phyloP scores from a whole-genome alignment of 2,329 filamentous ascomycete genomes.

The Hypoxylon sp. region DNA sequence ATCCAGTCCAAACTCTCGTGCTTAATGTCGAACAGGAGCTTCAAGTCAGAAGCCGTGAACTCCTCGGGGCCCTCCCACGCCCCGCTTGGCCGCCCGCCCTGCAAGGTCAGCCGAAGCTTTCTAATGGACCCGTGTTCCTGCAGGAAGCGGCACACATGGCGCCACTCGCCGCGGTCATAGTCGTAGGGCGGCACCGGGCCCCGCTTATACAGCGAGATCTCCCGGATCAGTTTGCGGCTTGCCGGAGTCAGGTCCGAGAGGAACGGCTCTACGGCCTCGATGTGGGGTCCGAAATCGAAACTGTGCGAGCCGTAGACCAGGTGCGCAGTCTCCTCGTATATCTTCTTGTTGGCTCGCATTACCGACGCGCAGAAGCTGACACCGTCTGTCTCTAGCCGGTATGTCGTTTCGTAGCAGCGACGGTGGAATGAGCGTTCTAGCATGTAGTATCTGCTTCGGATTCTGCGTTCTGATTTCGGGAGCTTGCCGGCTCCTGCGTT shows the following conservation, averaged over 20 bases:
- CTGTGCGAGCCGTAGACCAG: constrained; percentile 68
- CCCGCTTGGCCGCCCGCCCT: constrained; percentile 63
- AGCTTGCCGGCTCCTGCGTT: constrained; percentile 50
- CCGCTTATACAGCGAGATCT: constrained; percentile 68
- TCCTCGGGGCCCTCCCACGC: constrained; percentile 64
- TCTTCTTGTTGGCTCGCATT: constrained; percentile 60
- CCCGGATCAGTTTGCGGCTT: constrained; percentile 62
- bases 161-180: constrained; percentile 69
- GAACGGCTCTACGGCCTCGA: constrained; percentile 73
- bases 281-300: constrained; percentile 71
- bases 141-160: constrained; percentile 64
- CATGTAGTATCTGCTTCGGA: constrained; percentile 58
- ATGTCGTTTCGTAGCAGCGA: constrained; percentile 66
- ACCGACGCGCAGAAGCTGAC: constrained; percentile 59
- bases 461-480: constrained; percentile 37
- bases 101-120: constrained; percentile 64
- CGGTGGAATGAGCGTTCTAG: constrained; percentile 58
- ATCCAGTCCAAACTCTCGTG: constrained; percentile 70
- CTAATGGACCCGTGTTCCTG: constrained; percentile 56
- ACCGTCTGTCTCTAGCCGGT: constrained; percentile 61
- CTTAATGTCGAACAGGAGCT: constrained; percentile 58
- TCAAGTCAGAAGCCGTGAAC: constrained; percentile 62
- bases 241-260: constrained; percentile 66
- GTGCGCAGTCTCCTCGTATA: constrained; percentile 68
- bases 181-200: constrained; percentile 66